phyloP scores from a whole-genome alignment of 2,329 filamentous ascomycete species.

The Trichoderma oligosporum region DNA sequence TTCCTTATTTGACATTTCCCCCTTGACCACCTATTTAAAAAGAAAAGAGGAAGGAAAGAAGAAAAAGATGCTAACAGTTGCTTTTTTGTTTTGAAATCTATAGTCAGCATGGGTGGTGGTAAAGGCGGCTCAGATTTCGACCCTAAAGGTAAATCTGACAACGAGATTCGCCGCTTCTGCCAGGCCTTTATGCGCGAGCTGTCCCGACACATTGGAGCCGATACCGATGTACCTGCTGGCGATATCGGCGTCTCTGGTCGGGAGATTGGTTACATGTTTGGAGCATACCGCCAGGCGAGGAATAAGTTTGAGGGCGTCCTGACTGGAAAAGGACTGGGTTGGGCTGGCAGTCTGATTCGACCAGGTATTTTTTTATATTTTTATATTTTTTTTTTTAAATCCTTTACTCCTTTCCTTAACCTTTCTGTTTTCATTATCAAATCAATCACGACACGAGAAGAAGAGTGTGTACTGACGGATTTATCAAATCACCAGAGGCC shows the following conservation, averaged over 20 bases:
- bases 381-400: no score
- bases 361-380: constrained; percentile 47
- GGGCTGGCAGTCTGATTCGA: constrained; percentile 91
- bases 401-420: no score
- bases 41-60: neutral
- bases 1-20: neutral
- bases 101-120: constrained; percentile 78
- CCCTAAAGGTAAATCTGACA: constrained; percentile 97
- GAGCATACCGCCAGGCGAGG: constrained; percentile 81
- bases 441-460: neutral
- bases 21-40: neutral
- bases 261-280: constrained; percentile 94
- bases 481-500: constrained; percentile 57
- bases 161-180: constrained; percentile 97
- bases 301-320: constrained; percentile 95
- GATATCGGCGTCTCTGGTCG: constrained; percentile 92
- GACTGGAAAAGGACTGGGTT: constrained; percentile 89
- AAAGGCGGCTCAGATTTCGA: constrained; percentile 99
- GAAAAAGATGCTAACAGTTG: constrained; percentile 2
- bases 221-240: constrained; percentile 93
- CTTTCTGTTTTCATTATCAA: no score
- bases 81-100: neutral
- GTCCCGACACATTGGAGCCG: constrained; percentile 90
- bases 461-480: neutral
- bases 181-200: constrained; percentile 94